These are phyloP conservation scores for Clausena lansium DNA, from an alignment of 345 rosid species.

Conservation along the genomic window DNA sequence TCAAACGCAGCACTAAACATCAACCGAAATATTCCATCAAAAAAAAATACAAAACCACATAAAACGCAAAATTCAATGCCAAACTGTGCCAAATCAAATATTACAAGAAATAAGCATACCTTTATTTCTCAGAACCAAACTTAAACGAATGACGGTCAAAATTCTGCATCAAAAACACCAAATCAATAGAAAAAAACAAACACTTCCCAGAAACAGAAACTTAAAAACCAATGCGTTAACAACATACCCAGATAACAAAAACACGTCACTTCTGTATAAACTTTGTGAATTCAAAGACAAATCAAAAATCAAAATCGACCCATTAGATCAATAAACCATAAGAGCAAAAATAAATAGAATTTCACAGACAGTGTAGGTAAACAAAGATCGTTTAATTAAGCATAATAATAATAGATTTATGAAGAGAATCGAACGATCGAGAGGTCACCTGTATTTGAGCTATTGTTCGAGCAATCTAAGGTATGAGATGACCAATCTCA, in stretches of 20 bases:
- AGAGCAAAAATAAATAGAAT: conserved; percentile 1
- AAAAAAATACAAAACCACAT: not conserved
- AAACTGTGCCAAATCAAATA: conserved; percentile 8
- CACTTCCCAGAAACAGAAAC: conserved; percentile 5
- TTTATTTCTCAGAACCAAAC: conserved; percentile 16
- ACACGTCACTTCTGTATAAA: not conserved
- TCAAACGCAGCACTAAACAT: conserved; percentile 12
- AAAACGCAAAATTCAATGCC: not conserved
- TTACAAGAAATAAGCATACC: not conserved
- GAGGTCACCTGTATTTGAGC: conserved; percentile 32
- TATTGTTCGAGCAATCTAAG: conserved; percentile 32
- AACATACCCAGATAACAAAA: conserved; percentile 22
- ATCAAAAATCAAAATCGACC: conserved; percentile 17
- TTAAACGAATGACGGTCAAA: conserved; percentile 3
- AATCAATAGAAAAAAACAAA: conserved; percentile 11
- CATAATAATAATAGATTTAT: conserved; percentile 7
- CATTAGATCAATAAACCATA: conserved; percentile 23
- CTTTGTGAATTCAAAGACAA: conserved; percentile 7
- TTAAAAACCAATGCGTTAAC: conserved; percentile 20
- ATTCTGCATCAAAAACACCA: conserved; percentile 16
- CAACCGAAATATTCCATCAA: conserved; percentile 1
- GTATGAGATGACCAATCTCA: conserved; percentile 25
- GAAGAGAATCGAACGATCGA: conserved; percentile 23
- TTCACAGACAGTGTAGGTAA: not conserved
- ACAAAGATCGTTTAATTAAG: conserved; percentile 21